Base-by-base conservation (phyloP, 139 green algal species). In the Closterium sp. region DNA sequence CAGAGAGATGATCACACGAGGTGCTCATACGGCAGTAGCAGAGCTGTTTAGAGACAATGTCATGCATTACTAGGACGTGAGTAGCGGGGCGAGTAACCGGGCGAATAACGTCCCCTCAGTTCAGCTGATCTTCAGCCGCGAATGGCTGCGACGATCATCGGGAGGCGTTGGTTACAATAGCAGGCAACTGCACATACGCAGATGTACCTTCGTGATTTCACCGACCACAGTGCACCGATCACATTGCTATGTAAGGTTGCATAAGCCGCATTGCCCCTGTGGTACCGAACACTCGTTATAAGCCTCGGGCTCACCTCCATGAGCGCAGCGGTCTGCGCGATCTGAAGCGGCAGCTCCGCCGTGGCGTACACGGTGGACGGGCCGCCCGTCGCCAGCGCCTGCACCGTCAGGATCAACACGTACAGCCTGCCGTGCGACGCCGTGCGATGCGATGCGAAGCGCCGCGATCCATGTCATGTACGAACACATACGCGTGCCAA, bases 281-380 rank as follows among this genome's bases (percentile, higher is more conserved):
- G 16, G 25, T 28, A 16, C 12, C 55, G 16, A 76, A 5, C 55
- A 76, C 55, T 76, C 55, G 5, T 6, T 76, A 76, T 76, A 3
- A 76, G 55, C 55, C 55, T 76, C 55, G 23, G 12, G 25, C 55
- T 76, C 16, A 91, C 89, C 89, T 91, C 89, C 25, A 91, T n/a
- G 7, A 91, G 64, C n/a, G 89, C 89, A n/a, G n/a, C 28, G 19
- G 89, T 91, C 36, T 91, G 89, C 21, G 43, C 89, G 38, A 91
- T 36, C 36, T 91, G 66, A 0, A 91, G 38, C 16, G 89, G 89
- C 10, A 32, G 34, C 89, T 89, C 30, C n/a, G 89, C 36, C 23
- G 64, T 30, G 30, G 21, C 89, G 25, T 91, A 91, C 36, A 91
- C 89, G 34, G 66, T 83, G 4, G 35, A 33, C 21, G 64, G 36